Base-by-base conservation (phyloP, 208 protist genomes). In the Acanthamoeba divionensis region DNA sequence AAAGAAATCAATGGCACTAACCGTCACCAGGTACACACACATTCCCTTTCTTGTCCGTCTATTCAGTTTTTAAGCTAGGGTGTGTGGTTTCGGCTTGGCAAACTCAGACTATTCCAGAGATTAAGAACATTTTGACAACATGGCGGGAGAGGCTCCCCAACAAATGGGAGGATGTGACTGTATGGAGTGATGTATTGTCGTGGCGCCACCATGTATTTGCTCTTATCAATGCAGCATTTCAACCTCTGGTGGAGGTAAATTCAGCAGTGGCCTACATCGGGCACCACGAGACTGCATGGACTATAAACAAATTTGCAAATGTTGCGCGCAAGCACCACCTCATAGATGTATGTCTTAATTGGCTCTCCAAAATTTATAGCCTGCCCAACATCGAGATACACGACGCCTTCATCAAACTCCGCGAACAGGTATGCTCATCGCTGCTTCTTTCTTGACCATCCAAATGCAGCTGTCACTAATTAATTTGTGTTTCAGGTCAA, bases 341-440 rank as follows among this genome's bases (percentile, higher is more conserved):
- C 1, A 73, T 95, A 31, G 93, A 95, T 50, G 87, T 95, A 2
- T 95, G 91, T 65, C 89, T 95, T 13, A 79, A 48, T 15, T 71
- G 60, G 13, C 69, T 96, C 9, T 36, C 65, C 45, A 91, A 92
- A 9, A 95, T 95, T 33, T 95, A 95, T 62, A 92, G 75, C 8
- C 90, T 96, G 33, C 91, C 90, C n/a, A 93, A 95, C 57, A 95
- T 96, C 9, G 92, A 95, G 24, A 89, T 95, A 21, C 62, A 90
- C 15, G 93, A 94, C n/a, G 93, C 93, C 4, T 96, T 95, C 63
- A 36, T 93, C 18, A 95, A 95, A 73, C 89, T 95, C 8, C 80
- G 90, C 29, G 94, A 96, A 50, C 95, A 96, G 62, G 55, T 63
- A 63, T 41, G 36, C 36, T 5, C 36, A 41, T 41, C 36, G 36